A percentile compares a stretch with the other conserved stretches of the same genome.
phyloP scores from a whole-genome alignment of 2,329 filamentous ascomycete genomes.

The Pseudocercospora macadamiae region DNA sequence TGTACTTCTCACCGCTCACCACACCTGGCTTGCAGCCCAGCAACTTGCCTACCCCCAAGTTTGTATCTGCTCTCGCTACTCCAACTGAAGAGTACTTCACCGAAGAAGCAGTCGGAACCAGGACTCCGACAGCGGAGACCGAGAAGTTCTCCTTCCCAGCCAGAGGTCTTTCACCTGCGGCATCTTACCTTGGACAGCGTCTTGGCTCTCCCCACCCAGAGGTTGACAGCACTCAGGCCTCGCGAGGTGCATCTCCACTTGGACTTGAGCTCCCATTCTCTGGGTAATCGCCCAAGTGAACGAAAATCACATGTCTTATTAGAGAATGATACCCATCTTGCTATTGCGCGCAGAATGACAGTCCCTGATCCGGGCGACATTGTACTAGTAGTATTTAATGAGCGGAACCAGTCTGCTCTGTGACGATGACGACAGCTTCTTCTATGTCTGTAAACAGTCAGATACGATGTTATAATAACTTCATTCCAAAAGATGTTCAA shows the following conservation, averaged over 20 bases:
- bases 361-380: neutral
- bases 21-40: neutral
- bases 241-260: neutral
- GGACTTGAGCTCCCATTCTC: neutral
- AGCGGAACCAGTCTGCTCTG: neutral
- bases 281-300: neutral
- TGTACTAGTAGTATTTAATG: neutral
- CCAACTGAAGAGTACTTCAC: neutral
- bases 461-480: neutral
- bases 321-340: neutral
- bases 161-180: neutral
- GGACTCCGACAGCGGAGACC: neutral
- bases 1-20: neutral
- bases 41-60: neutral
- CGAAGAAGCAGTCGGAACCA: neutral
- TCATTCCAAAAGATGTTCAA: no score
- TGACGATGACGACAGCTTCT: neutral
- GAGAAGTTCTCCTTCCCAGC: neutral
- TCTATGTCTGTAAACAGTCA: constrained; percentile 4
- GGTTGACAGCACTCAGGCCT: neutral
- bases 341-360: neutral
- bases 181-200: neutral
- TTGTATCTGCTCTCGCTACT: neutral
- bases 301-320: neutral
- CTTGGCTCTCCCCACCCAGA: neutral